Evolutionary conservation across 805 yeast species (phyloP), one percentile per base, ranked within the genome.

Genomic region (Pichia deserticola): DNA sequence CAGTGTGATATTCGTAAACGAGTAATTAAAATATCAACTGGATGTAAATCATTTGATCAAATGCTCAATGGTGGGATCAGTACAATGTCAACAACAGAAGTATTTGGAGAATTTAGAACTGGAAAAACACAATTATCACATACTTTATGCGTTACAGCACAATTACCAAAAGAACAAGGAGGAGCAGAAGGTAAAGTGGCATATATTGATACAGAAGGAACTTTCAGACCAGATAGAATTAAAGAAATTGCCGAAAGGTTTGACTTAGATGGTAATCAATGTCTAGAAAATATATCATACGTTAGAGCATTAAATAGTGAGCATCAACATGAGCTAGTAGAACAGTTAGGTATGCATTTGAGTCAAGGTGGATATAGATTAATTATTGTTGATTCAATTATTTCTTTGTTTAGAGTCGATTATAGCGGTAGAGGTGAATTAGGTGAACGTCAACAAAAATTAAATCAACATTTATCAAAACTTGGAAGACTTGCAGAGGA

Each of bases 121-220:
- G 92, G 92, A 39, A 85, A 85, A 60, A 84, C 90, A n/a, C 92
- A 85, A 62, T 66, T 85, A 62, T 82, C 90, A 27, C 92, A 85
- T 61, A 85, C 92, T 0, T 69, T 85, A 50, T 84, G 90, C 47
- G 89, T 85, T 11, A 82, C 89, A 1, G 74, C 89, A 38, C 92
- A 85, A 61, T 64, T 85, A 51, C 89, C 88, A 9, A 78, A 73
- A 41, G 78, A 76, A 36, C 70, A 81, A 76, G 90, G 90, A 5
- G 92, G 92, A 5, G 89, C 83, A 12, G 90, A 84, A 62, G 92
- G 92, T 0, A 85, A 84, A 65, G 87, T 85, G 30, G 83, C 86
- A 9, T 85, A 79, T 58, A 81, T 85, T 51, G 92, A 86, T 59
- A 84, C 92, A 0, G 92, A 86, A 61, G 92, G 92, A 5, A 85